Conservation (phyloP, 352 stramenopile species). For the Pythium guiyangense region DNA sequence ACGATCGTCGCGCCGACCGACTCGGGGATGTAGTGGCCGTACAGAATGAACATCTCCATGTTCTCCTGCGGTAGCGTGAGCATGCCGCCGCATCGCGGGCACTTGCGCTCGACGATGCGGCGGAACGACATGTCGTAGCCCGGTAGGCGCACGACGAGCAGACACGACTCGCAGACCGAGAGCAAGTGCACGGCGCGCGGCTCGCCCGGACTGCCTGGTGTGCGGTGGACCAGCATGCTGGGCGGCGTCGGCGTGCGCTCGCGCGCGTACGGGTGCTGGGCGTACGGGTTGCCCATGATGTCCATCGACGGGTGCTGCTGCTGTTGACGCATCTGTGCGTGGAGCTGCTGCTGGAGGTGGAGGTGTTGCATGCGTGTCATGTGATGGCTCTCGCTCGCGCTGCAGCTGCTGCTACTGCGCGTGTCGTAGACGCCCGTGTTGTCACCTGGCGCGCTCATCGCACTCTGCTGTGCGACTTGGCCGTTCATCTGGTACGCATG, state of each 20-base stretch:
- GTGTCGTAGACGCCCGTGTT: conserved; percentile 5
- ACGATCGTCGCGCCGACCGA: conserved; percentile 55
- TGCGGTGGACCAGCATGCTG: conserved; percentile 10
- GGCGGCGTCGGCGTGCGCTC: conserved; percentile 15
- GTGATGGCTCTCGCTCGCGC: conserved; percentile 2
- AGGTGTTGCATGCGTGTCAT: conserved; percentile 12
- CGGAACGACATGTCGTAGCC: conserved; percentile 81
- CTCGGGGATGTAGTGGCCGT: conserved; percentile 78
- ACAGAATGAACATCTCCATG: conserved; percentile 87
- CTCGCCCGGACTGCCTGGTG: not conserved
- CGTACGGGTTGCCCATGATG: conserved; percentile 12
- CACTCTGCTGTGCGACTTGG: not conserved
- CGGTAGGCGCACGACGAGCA: conserved; percentile 59
- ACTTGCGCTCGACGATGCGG: conserved; percentile 77
- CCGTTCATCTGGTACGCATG: conserved; percentile 6
- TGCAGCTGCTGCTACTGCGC: not conserved
- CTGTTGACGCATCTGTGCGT: not conserved
- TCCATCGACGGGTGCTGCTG: conserved; percentile 13
- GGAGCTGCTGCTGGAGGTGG: conserved; percentile 12
- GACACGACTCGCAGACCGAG: conserved; percentile 66
- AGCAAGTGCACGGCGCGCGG: conserved; percentile 61
- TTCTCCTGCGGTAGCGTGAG: conserved; percentile 71
- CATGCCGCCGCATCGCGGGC: conserved; percentile 48
- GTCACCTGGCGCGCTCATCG: not conserved
- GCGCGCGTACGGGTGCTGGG: conserved; percentile 8